Conservation (phyloP, 2,329 filamentous ascomycete species). For the Beauveria bassiana region DNA sequence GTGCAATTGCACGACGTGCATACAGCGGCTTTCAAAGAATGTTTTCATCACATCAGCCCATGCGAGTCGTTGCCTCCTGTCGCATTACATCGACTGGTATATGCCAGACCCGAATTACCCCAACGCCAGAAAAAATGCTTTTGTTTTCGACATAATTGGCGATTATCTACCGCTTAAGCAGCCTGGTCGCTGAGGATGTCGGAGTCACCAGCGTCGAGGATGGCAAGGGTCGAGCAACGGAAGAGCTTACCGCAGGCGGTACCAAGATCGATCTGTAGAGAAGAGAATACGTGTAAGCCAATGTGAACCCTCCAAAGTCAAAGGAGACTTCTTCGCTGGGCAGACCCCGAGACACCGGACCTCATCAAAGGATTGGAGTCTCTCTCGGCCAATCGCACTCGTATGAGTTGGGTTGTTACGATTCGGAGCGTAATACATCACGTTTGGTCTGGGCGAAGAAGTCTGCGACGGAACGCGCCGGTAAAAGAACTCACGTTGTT, state of each 20-base stretch:
- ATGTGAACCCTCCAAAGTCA: conserved; percentile 81
- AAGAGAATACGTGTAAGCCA: conserved; percentile 45
- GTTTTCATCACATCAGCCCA: conserved; percentile 12
- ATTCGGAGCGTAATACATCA: conserved; percentile 10
- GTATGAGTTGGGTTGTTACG: conserved; percentile 9
- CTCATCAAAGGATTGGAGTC: not conserved
- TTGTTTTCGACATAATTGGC: conserved; percentile 9
- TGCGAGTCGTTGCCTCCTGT: conserved; percentile 23
- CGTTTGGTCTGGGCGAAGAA: conserved; percentile 15
- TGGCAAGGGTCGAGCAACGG: conserved; percentile 94
- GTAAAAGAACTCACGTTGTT: conserved; percentile 80
- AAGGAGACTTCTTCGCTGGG: conserved; percentile 86
- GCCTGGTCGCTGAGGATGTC: conserved; percentile 83
- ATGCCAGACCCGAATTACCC: conserved; percentile 29
- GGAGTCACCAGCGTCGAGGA: conserved; percentile 95
- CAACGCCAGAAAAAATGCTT: conserved; percentile 32
- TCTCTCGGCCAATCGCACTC: conserved; percentile 11
- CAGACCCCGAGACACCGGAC: conserved; percentile 35
- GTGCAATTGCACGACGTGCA: not conserved
- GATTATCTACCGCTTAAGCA: conserved; percentile 37
- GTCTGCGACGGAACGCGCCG: conserved; percentile 19
- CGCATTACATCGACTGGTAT: conserved; percentile 30
- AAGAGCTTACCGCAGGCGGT: conserved; percentile 99
- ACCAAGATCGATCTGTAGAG: conserved; percentile 83
- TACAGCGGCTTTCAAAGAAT: not conserved